Evolutionary conservation across 139 green algal species (phyloP), one percentile per base, ranked within the genome.

Genomic region (Astrephomene gubernaculifera): DNA sequence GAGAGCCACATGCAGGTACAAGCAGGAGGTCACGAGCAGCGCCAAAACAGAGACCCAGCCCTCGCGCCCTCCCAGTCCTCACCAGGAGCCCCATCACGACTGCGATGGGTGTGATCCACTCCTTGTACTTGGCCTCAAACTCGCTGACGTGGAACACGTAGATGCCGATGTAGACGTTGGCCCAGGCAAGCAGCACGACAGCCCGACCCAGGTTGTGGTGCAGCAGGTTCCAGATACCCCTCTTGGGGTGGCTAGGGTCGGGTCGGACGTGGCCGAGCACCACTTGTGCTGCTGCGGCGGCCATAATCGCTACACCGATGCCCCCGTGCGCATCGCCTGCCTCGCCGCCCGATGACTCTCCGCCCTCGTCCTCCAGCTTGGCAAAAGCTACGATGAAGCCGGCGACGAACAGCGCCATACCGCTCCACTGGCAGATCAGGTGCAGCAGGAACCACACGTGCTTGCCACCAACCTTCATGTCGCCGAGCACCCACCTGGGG

Each of bases 141-240:
- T 31, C 1, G 39, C 33, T 61, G 22, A 1, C 25, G 78, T 84
- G 63, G n/a, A 31, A 43, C 1, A 67, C 24, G 5, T 39, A 49
- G 41, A 74, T 64, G 63, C 79, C 79, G 14, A 86, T 64, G 45
- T 76, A 86, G 17, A 70, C 35, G 29, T 65, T 86, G 65, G 79
- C 79, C 65, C 49, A 74, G 35, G 65, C 79, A 33, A 79, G 45
- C 35, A 57, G 6, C 10, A 86, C 4, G 27, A 49, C 52, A 35
- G 5, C 0, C 27, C 79, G 79, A 33, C 79, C 79, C 79, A 74
- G 64, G 33, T 54, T 79, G 65, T 76, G 65, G 65, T 86, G 79
- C 9, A 86, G 7, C 22, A 52, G 29, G 79, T 86, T 86, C 79
- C 79, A 86, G 2, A 60, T 0, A 0, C 10, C 0, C 27, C 75